These are phyloP conservation scores for Crithidia sp. DNA, from an alignment of 208 protist genomes.

Conservation along the genomic window DNA sequence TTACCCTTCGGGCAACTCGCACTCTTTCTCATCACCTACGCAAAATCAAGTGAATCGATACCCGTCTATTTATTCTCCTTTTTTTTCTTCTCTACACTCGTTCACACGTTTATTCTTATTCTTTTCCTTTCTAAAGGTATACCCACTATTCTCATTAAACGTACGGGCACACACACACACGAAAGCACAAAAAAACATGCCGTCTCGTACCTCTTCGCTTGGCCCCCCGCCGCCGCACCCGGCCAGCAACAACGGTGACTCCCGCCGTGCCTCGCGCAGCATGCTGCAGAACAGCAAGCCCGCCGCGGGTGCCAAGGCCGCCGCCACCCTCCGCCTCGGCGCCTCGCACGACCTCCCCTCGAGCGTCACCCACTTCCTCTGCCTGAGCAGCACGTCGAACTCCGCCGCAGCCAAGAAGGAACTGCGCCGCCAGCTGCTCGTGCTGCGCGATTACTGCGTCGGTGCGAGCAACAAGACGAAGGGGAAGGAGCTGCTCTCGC, in stretches of 20 bases:
- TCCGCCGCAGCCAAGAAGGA: slow-evolving; percentile 14
- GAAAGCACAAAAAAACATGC: neutral
- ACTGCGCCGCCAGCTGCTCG: slow-evolving; percentile 34
- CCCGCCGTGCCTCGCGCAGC: slow-evolving; percentile 1
- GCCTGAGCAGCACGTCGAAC: slow-evolving; percentile 20
- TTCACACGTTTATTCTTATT: neutral
- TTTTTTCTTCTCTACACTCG: neutral
- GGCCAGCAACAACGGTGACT: neutral
- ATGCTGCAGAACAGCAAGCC: slow-evolving; percentile 15
- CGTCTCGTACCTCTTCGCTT: slow-evolving; percentile 10
- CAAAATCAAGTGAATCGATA: too few relatives aligned
- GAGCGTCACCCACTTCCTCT: slow-evolving; percentile 31
- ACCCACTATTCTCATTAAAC: neutral
- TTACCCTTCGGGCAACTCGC: neutral
- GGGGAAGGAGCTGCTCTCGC: slow-evolving; percentile 29
- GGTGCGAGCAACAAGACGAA: slow-evolving; percentile 24
- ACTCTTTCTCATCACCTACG: neutral
- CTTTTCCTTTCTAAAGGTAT: too few relatives aligned
- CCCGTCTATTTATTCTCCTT: too few relatives aligned
- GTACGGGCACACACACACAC: neutral
- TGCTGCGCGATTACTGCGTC: slow-evolving; percentile 38
- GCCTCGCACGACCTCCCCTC: slow-evolving; percentile 28
- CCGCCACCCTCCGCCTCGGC: neutral
- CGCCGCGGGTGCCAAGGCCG: neutral
- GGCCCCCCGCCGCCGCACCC: neutral